Evolutionary conservation across 2,329 filamentous ascomycete species (phyloP).

Genomic region (Septoria linicola): DNA sequence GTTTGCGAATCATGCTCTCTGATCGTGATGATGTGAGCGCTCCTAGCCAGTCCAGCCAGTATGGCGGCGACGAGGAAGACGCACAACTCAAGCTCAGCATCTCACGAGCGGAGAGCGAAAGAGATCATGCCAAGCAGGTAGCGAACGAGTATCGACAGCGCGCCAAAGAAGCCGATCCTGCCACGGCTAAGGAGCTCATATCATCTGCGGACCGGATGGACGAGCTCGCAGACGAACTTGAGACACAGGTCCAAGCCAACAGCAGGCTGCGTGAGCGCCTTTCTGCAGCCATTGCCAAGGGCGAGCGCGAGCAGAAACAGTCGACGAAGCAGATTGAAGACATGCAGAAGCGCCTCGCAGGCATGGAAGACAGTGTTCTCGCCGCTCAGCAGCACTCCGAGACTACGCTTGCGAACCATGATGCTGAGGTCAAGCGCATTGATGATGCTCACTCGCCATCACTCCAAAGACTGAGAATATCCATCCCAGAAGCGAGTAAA

Average conservation of each 20-base stretch:
- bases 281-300: constrained; percentile 73
- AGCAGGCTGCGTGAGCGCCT: constrained; percentile 72
- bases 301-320: constrained; percentile 76
- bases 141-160: constrained; percentile 61
- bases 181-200: constrained; percentile 59
- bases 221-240: constrained; percentile 74
- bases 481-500: constrained; percentile 52
- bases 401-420: constrained; percentile 76
- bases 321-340: constrained; percentile 80
- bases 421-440: constrained; percentile 75
- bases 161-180: constrained; percentile 54
- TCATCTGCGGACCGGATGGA: constrained; percentile 76
- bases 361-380: constrained; percentile 80
- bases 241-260: constrained; percentile 77
- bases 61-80: constrained; percentile 28
- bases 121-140: constrained; percentile 69
- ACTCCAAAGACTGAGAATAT: constrained; percentile 65
- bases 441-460: constrained; percentile 75
- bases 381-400: constrained; percentile 83
- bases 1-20: constrained; percentile 72
- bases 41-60: constrained; percentile 54
- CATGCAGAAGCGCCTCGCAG: constrained; percentile 76
- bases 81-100: constrained; percentile 63
- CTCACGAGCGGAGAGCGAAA: constrained; percentile 66
- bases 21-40: constrained; percentile 76